Conservation (phyloP, 2,329 filamentous ascomycete species). For the Ceratocystiopsis sp. region DNA sequence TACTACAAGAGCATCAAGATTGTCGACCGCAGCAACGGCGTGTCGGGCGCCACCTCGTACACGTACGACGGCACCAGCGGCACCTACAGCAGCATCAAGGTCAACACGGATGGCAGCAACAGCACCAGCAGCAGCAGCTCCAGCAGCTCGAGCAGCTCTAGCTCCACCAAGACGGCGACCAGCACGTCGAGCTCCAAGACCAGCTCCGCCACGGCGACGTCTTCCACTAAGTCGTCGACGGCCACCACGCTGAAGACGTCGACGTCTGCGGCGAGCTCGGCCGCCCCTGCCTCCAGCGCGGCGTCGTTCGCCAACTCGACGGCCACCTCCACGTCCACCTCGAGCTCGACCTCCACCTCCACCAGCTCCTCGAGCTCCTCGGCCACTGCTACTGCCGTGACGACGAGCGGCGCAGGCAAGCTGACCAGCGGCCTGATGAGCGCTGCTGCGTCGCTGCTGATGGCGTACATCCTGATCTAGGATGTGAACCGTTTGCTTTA, state of each 20-base stretch:
- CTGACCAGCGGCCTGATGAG: too few relatives aligned
- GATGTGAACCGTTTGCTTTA: too few relatives aligned
- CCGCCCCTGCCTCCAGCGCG: constrained; percentile 10
- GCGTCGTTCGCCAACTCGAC: neutral
- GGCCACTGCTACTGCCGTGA: too few relatives aligned
- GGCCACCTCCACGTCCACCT: neutral
- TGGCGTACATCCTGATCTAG: too few relatives aligned
- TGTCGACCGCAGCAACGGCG: constrained; percentile 35
- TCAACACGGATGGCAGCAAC: constrained; percentile 20
- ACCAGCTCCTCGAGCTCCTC: too few relatives aligned
- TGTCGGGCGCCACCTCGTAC: constrained; percentile 32
- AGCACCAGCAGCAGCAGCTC: constrained; percentile 7
- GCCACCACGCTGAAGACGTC: constrained; percentile 1
- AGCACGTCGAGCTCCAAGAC: constrained; percentile 3
- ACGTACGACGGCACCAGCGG: constrained; percentile 32
- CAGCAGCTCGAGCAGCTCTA: constrained; percentile 11
- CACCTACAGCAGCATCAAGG: constrained; percentile 32
- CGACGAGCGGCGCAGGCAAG: too few relatives aligned
- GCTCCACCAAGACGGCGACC: constrained; percentile 14
- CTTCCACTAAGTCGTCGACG: neutral
- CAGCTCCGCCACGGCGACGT: constrained; percentile 13
- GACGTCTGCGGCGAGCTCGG: neutral
- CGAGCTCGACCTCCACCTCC: neutral
- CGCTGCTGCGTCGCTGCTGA: too few relatives aligned
- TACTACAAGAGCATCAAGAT: constrained; percentile 41